Conservation (phyloP, 495 filamentous ascomycete genomes). For the Aspergillus haitiensis region DNA sequence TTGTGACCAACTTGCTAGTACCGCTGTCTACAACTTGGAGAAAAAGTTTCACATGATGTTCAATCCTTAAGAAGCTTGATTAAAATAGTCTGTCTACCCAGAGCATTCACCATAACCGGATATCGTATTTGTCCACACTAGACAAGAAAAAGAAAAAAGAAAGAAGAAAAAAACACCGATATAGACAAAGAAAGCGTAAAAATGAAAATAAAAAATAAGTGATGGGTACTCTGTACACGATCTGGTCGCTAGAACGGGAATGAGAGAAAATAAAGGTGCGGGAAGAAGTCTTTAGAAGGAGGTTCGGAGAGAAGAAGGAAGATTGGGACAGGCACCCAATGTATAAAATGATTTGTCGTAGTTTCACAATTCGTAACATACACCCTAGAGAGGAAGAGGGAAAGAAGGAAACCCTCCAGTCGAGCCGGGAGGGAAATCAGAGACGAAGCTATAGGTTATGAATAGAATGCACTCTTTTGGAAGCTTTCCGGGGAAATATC, state of each 20-base stretch:
- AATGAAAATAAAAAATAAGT: constrained; percentile 6
- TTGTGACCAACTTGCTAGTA: too few species aligned
- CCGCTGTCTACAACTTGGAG: too few species aligned
- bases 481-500: constrained; percentile 82
- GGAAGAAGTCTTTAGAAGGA: background rate
- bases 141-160: background rate
- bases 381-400: background rate
- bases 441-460: constrained; percentile 25
- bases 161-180: background rate
- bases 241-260: constrained; percentile 12
- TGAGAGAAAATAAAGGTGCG: background rate
- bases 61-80: background rate
- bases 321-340: constrained; percentile 1
- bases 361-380: constrained; percentile 3
- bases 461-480: constrained; percentile 84
- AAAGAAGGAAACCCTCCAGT: background rate
- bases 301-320: background rate
- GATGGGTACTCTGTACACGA: constrained; percentile 1
- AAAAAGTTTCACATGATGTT: background rate
- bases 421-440: constrained; percentile 2
- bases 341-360: background rate
- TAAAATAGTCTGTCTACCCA: constrained; percentile 4
- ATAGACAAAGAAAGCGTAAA: constrained; percentile 10
- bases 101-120: constrained; percentile 3
- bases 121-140: background rate